Evolutionary conservation across 306 rosid genomes (phyloP), one percentile per base, ranked within the genome.

Genomic region (Hippophae rhamnoides): DNA sequence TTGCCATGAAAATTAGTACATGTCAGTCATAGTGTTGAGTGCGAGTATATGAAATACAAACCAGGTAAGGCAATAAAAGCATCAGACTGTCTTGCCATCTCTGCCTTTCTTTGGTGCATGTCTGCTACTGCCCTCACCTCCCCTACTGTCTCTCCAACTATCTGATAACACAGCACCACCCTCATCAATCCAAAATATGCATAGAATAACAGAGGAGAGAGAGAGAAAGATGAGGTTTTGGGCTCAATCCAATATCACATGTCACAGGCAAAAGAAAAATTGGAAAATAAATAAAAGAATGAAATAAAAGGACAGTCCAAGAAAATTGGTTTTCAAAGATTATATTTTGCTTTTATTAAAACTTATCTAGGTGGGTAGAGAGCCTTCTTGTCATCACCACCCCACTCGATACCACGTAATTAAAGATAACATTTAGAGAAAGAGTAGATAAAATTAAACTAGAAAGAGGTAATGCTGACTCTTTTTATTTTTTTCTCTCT

Each of bases 61-160:
- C 98, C 98, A 0, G 98, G 98, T 63, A 92, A 82, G 75, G 98
- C 98, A 78, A 92, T 92, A 65, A 92, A 92, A 63, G 98, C 98
- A 78, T 92, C 98, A 51, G 98, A 92, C 23, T 82, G 94, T 75
- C 54, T 81, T 48, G 98, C 86, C 98, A 92, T 92, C 76, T 92
- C 98, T 8, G 98, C 98, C 74, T 92, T 92, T 81, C 98, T 85
- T 78, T 89, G 96, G 75, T 92, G 98, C 98, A 92, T 92, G 76
- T 85, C 96, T 65, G 96, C 92, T 38, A 92, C 98, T 62, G 98
- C 88, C 72, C 85, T 92, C 78, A 87, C 95, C 75, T 92, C 98
- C 56, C 98, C 98, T 14, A 92, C 95, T 58, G 98, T 86, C 60
- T 85, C 96, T 73, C 98, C 98, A 46, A 96, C 88, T 27, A 92